Evolutionary conservation across 768 basidiomycete species (phyloP).

Genomic region (Russula vinacea): DNA sequence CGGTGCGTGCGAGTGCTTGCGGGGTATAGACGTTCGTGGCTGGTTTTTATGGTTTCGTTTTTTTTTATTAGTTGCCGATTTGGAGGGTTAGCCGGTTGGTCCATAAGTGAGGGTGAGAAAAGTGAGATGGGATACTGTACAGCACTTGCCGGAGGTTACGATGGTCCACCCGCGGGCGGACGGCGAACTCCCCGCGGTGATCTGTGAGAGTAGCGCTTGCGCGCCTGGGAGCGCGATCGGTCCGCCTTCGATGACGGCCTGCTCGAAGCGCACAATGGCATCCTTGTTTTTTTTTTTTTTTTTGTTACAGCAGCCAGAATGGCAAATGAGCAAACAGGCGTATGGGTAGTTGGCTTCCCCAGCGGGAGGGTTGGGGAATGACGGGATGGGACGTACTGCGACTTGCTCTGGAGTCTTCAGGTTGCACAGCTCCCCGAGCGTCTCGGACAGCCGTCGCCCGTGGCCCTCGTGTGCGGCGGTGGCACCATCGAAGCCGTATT

Average conservation of each 20-base stretch:
- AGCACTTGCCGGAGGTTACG: slow-evolving; percentile 69
- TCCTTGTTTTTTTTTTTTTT: slow-evolving; percentile 33
- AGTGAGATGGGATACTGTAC: slow-evolving; percentile 51
- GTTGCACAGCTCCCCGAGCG: slow-evolving; percentile 64
- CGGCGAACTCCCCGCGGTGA: slow-evolving; percentile 29
- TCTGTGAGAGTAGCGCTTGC: slow-evolving; percentile 44
- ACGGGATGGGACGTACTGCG: slow-evolving; percentile 42
- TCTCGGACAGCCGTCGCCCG: slow-evolving; percentile 74
- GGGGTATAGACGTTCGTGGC: slow-evolving; percentile 73
- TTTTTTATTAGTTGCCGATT: background rate
- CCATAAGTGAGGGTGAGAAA: background rate
- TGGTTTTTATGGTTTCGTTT: slow-evolving; percentile 35
- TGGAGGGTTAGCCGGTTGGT: too few species aligned
- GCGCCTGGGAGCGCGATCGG: slow-evolving; percentile 69
- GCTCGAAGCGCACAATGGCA: slow-evolving; percentile 76
- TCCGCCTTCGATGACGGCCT: slow-evolving; percentile 63
- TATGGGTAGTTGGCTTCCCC: background rate
- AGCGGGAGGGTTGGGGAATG: background rate
- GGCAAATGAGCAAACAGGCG: background rate
- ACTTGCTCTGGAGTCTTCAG: slow-evolving; percentile 57
- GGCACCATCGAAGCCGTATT: slow-evolving; percentile 53
- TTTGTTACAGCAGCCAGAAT: background rate
- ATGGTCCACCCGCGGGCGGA: slow-evolving; percentile 68
- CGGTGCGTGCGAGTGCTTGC: slow-evolving; percentile 61
- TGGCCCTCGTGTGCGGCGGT: slow-evolving; percentile 60